A percentile compares a stretch with the other conserved stretches of the same genome.
Conservation (phyloP, 2,329 filamentous ascomycete genomes). For the Colletotrichum sp. region DNA sequence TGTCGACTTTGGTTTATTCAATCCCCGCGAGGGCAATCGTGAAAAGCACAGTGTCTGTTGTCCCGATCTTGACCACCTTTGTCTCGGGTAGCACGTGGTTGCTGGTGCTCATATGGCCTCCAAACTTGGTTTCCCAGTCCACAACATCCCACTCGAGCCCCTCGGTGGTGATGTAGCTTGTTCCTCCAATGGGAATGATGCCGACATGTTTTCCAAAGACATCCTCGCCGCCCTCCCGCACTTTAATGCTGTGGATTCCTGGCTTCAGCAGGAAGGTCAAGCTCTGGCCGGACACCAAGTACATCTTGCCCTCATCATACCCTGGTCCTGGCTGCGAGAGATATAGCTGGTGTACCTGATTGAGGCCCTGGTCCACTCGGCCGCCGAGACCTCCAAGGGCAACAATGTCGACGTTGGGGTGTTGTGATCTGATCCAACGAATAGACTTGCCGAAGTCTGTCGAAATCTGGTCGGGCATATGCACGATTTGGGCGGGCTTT, state of each 20-base stretch:
- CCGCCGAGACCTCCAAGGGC: slow-evolving; percentile 86
- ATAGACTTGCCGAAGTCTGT: slow-evolving; percentile 92
- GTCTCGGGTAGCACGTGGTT: slow-evolving; percentile 72
- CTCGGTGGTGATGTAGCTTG: slow-evolving; percentile 76
- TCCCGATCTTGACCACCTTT: slow-evolving; percentile 66
- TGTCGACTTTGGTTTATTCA: slow-evolving; percentile 20
- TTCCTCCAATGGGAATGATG: slow-evolving; percentile 83
- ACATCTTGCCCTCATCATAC: slow-evolving; percentile 66
- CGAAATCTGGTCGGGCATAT: slow-evolving; percentile 81
- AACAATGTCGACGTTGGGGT: slow-evolving; percentile 66
- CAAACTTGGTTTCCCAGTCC: slow-evolving; percentile 80
- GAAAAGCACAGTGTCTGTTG: slow-evolving; percentile 72
- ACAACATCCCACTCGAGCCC: slow-evolving; percentile 92
- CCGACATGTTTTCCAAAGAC: slow-evolving; percentile 82
- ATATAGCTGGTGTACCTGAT: slow-evolving; percentile 86
- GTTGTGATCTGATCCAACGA: slow-evolving; percentile 55
- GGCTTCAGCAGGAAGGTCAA: slow-evolving; percentile 81
- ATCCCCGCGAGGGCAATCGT: slow-evolving; percentile 66
- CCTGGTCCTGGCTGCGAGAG: slow-evolving; percentile 59
- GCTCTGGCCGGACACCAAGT: slow-evolving; percentile 80
- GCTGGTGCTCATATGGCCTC: slow-evolving; percentile 77
- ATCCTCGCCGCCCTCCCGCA: slow-evolving; percentile 55
- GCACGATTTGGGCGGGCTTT: slow-evolving; percentile 62
- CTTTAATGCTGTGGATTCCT: slow-evolving; percentile 71
- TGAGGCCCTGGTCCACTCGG: slow-evolving; percentile 90